A percentile compares a stretch with the other conserved stretches of the same genome.
phyloP scores from a whole-genome alignment of 2,329 filamentous ascomycete species.

The Pseudonectria buxi region DNA sequence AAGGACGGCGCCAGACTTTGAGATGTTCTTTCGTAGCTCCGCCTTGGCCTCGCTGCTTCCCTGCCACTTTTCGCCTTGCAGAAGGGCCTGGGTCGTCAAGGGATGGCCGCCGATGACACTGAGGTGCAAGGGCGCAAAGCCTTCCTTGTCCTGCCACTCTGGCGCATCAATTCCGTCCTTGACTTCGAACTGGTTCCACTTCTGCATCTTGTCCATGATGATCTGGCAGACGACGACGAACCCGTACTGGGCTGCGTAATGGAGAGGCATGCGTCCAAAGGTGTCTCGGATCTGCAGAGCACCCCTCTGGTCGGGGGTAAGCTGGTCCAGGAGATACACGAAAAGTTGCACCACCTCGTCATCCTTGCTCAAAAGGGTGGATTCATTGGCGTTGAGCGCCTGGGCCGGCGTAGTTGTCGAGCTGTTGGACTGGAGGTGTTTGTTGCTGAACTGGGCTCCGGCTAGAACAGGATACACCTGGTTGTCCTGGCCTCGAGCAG shows the following conservation, averaged over 20 bases:
- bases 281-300: slow-evolving; percentile 66
- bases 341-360: slow-evolving; percentile 71
- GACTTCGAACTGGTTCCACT: slow-evolving; percentile 81
- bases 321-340: slow-evolving; percentile 55
- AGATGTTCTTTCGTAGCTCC: slow-evolving; percentile 60
- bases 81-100: slow-evolving; percentile 71
- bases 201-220: slow-evolving; percentile 81
- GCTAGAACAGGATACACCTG: slow-evolving; percentile 44
- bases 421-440: slow-evolving; percentile 74
- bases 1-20: slow-evolving; percentile 81
- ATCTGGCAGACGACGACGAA: slow-evolving; percentile 86
- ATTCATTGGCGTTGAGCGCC: slow-evolving; percentile 59
- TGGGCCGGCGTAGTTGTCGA: slow-evolving; percentile 56
- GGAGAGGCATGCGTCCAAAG: slow-evolving; percentile 77
- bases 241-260: slow-evolving; percentile 92
- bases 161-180: slow-evolving; percentile 78
- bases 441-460: slow-evolving; percentile 51
- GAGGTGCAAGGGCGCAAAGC: slow-evolving; percentile 83
- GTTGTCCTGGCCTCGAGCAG: slow-evolving; percentile 42
- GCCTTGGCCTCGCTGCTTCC: slow-evolving; percentile 56
- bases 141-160: slow-evolving; percentile 88
- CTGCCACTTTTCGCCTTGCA: slow-evolving; percentile 74
- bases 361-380: slow-evolving; percentile 57
- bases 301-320: slow-evolving; percentile 59
- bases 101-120: slow-evolving; percentile 88